These are phyloP conservation scores for Zelopaecilomyces penicillatus DNA, from an alignment of 2,329 filamentous ascomycete species.

Conservation along the genomic window DNA sequence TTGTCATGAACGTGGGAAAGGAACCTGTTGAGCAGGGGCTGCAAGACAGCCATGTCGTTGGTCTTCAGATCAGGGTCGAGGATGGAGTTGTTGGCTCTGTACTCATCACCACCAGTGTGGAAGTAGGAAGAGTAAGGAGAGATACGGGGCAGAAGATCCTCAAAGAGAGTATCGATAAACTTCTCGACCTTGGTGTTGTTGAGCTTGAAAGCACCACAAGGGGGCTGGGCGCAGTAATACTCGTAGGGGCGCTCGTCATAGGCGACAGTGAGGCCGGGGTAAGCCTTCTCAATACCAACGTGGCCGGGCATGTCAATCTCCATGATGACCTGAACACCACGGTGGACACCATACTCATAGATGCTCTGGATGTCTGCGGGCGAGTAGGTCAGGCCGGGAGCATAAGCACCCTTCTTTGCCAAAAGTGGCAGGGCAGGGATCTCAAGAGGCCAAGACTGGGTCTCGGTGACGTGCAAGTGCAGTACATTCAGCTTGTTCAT, in stretches of 20 bases:
- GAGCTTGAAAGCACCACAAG: slow-evolving; percentile 65
- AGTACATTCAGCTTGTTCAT: slow-evolving; percentile 80
- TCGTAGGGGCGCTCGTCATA: slow-evolving; percentile 49
- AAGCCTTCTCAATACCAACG: slow-evolving; percentile 41
- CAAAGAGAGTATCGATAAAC: slow-evolving; percentile 64
- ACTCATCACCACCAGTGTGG: slow-evolving; percentile 82
- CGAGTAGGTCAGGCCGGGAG: slow-evolving; percentile 57
- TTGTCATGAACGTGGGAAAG: slow-evolving; percentile 61
- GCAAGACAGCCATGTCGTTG: slow-evolving; percentile 55
- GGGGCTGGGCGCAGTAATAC: slow-evolving; percentile 53
- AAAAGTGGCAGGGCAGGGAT: slow-evolving; percentile 65
- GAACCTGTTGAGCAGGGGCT: slow-evolving; percentile 71
- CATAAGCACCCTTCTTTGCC: slow-evolving; percentile 65
- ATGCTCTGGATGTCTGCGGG: slow-evolving; percentile 55
- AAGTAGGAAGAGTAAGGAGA: slow-evolving; percentile 64
- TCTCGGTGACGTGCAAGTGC: slow-evolving; percentile 74
- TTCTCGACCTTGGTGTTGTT: slow-evolving; percentile 61
- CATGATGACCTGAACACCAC: slow-evolving; percentile 51
- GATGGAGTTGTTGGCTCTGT: slow-evolving; percentile 58
- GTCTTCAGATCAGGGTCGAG: slow-evolving; percentile 66
- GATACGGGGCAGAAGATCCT: slow-evolving; percentile 68
- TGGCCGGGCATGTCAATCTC: slow-evolving; percentile 57
- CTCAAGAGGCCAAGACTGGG: slow-evolving; percentile 78
- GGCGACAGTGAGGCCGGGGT: slow-evolving; percentile 46
- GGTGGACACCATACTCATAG: slow-evolving; percentile 60